Evolutionary conservation across 2,329 filamentous ascomycete species (phyloP).

Genomic region (Cryoendolithus antarcticus): DNA sequence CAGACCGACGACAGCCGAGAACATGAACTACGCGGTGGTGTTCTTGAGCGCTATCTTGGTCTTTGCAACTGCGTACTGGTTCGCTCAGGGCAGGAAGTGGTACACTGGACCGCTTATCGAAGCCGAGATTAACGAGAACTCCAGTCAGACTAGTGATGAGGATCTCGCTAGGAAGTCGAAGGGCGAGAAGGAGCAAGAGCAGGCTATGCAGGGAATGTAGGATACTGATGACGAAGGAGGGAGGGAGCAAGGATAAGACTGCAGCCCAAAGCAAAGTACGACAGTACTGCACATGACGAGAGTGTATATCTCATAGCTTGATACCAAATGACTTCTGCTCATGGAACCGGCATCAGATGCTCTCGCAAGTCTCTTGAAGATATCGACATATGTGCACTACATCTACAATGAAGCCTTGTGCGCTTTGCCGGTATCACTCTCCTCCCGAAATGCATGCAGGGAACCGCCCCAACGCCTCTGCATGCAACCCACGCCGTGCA

Average conservation of each 20-base stretch:
- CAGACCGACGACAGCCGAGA: constrained; percentile 34
- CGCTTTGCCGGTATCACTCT: too few relatives aligned
- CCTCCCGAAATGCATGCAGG: too few relatives aligned
- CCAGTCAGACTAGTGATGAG: not conserved
- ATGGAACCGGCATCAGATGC: not conserved
- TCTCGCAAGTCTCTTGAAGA: too few relatives aligned
- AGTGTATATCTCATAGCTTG: not conserved
- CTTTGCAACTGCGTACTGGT: constrained; percentile 36
- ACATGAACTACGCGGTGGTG: constrained; percentile 45
- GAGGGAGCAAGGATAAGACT: not conserved
- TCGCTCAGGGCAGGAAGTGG: constrained; percentile 35
- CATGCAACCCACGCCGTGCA: too few relatives aligned
- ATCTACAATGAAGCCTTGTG: too few relatives aligned
- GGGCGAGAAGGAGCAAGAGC: not conserved
- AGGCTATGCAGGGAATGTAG: not conserved
- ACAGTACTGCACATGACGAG: not conserved
- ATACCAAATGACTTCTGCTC: not conserved
- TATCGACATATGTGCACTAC: too few relatives aligned
- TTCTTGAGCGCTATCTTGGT: constrained; percentile 36
- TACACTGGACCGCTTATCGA: constrained; percentile 40
- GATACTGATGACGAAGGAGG: not conserved
- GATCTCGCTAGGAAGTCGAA: not conserved
- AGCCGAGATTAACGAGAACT: not conserved
- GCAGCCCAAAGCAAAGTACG: not conserved
- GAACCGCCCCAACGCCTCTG: too few relatives aligned